Evolutionary conservation across 768 basidiomycete species (phyloP), one percentile per base, ranked within the genome.

Genomic region (Podaxis rugospora): DNA sequence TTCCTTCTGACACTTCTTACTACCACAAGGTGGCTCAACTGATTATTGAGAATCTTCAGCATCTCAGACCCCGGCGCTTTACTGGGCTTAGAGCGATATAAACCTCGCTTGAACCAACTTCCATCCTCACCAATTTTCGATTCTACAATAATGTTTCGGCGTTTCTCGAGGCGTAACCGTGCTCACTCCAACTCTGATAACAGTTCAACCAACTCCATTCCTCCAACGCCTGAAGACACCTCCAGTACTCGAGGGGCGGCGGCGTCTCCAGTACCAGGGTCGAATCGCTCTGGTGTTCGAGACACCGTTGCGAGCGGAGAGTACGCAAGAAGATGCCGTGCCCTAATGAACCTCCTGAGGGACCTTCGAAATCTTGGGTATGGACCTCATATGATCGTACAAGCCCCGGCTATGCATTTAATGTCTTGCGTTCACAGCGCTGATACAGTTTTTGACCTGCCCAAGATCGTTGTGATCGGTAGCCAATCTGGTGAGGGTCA

Each of bases 391-490:
- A 40, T 36, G 10, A 46, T 21, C 5, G 5, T 28, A 14, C 4
- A 10, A 21, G 49, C 35, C 67, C 3, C 10, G 35, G 47, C 9
- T 21, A 21, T 40, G 51, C 58, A 11, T 5, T 50, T 40, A 51
- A 14, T 40, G 39, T 21, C 18, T 23, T 21, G 27, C 37, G 53
- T 27, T 5, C 11, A 49, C 53, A 57, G 56, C 9, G 55, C 57
- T 2, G 32, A 53, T 25, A 61, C 61, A n/a, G 55, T 75, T 35
- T 71, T 85, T 0, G 76, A 80, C 58, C 64, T 84, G 13, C 84
- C 84, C 18, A 73, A 77, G 7, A 77, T 85, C 13, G 81, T 76
- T 0, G 83, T 86, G 3, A 84, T 85, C 23, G 84, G 84, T 1
- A 74, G 78, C 6, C 84, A 85, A 63, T 85, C 84, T 0, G 81